phyloP scores from a whole-genome alignment of 257 asterid species.

The Capsicum chinense region DNA sequence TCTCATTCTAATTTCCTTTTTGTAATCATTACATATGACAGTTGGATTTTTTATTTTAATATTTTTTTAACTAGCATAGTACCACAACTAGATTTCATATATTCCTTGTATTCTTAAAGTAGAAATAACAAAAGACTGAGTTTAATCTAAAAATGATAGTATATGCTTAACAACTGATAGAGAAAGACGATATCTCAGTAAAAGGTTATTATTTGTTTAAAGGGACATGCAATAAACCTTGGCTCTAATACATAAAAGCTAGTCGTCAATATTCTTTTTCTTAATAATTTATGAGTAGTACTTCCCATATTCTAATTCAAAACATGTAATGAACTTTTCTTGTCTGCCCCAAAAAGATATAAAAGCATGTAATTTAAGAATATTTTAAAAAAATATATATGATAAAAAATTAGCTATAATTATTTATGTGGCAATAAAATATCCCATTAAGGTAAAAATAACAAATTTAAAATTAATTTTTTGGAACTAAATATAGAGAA shows the following conservation, averaged over 20 bases:
- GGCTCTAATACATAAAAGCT: slow-evolving; percentile 12
- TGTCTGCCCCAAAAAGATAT: background rate
- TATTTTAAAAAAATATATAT: no score
- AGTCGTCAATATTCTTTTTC: slow-evolving; percentile 9
- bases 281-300: background rate
- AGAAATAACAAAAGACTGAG: background rate
- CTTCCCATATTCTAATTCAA: background rate
- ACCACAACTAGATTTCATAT: background rate
- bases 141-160: slow-evolving; percentile 13
- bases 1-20: background rate
- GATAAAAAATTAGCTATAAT: no score
- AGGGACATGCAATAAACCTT: slow-evolving; percentile 9
- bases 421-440: no score
- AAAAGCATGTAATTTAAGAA: no score
- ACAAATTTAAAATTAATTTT: no score
- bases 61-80: background rate
- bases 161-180: slow-evolving; percentile 25
- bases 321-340: background rate
- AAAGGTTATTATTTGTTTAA: slow-evolving; percentile 5
- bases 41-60: background rate
- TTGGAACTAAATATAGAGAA: no score
- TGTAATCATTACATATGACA: slow-evolving; percentile 18
- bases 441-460: no score
- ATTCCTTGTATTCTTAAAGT: background rate
- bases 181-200: background rate